These are phyloP conservation scores for Paradendryphiella salina DNA, from an alignment of 2,329 filamentous ascomycete species.

Conservation along the genomic window DNA sequence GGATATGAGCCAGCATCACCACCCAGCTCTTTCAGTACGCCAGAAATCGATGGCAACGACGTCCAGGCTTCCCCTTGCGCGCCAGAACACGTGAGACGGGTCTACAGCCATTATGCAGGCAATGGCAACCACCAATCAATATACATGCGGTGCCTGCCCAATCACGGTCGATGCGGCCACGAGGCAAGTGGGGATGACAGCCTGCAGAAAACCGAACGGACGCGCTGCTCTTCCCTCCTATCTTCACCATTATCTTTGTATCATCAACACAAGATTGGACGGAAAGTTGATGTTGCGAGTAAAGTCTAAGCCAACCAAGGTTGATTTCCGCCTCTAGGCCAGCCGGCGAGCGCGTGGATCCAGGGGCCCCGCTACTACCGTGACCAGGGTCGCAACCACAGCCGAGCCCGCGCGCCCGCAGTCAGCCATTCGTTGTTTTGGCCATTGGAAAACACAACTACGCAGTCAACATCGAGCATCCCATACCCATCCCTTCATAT, in stretches of 20 bases:
- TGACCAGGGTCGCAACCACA: conserved; percentile 24
- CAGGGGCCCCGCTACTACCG: conserved; percentile 21
- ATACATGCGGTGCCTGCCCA: conserved; percentile 8
- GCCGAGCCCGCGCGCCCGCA: conserved; percentile 34
- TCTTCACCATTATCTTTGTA: background rate
- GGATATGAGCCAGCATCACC: no score
- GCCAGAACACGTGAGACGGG: conserved; percentile 14
- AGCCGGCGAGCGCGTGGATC: conserved; percentile 7
- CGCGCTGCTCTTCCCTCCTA: background rate
- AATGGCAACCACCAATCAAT: conserved; percentile 15
- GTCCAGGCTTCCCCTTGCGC: no score
- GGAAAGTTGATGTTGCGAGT: conserved; percentile 6
- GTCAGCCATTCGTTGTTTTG: conserved; percentile 38
- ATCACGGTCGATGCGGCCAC: conserved; percentile 13
- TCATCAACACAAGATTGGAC: conserved; percentile 13
- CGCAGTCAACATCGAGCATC: conserved; percentile 24
- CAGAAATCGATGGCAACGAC: no score
- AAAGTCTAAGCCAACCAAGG: conserved; percentile 15
- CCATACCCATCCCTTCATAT: conserved; percentile 20
- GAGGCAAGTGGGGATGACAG: conserved; percentile 7
- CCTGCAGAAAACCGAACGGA: conserved; percentile 7
- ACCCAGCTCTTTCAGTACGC: no score
- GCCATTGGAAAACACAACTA: conserved; percentile 30
- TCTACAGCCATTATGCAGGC: conserved; percentile 30
- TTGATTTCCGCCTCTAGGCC: background rate